Base-by-base conservation (phyloP, 768 basidiomycete species). In the Cystobasidium ongulense region DNA sequence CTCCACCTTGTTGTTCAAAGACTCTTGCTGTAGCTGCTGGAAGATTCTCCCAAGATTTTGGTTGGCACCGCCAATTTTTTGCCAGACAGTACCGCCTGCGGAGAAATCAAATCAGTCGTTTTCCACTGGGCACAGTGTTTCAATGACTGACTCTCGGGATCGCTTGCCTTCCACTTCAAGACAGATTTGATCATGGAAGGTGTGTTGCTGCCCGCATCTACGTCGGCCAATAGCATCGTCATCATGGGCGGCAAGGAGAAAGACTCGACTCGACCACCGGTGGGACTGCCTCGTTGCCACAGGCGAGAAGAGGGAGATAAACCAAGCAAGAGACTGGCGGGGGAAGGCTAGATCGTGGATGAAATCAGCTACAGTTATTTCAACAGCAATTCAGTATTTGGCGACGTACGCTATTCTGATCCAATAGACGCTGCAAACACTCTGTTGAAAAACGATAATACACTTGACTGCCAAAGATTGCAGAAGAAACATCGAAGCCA, bases 401-500 rank as follows among this genome's bases (percentile, higher is more conserved):
- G 21, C 38, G 1, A 50, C 63, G 5, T 21, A 25, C 11, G 59
- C 31, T 43, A 15, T 36, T 74, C 82, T 82, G 89, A 90, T 89
- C 84, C 50, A 93, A 81, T 29, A 91, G 87, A 17, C 81, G 64
- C 1, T 63, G 71, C 17, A 79, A 52, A 64, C 78, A 79, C 29
- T 73, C 82, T 2, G 91, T 89, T 78, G 86, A 86, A 80, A 97
- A 97, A 54, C 94, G 87, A 27, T 87, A 89, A 82, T 98, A 99
- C 7, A 92, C 79, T 78, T 98, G 95, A 79, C 92, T 93, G 27
- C 96, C 96, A 81, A 90, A 98, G 1, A 91, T 90, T 0, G 95
- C 95, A 0, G 92, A 87, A 5, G 91, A 88, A 59, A 99, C 91
- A 79, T 99, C 96, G 82, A 99, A 99, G 5, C 96, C 96, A 78